Evolutionary conservation across 208 protist species (phyloP).

Genomic region (Acanthamoeba lugdunensis): DNA sequence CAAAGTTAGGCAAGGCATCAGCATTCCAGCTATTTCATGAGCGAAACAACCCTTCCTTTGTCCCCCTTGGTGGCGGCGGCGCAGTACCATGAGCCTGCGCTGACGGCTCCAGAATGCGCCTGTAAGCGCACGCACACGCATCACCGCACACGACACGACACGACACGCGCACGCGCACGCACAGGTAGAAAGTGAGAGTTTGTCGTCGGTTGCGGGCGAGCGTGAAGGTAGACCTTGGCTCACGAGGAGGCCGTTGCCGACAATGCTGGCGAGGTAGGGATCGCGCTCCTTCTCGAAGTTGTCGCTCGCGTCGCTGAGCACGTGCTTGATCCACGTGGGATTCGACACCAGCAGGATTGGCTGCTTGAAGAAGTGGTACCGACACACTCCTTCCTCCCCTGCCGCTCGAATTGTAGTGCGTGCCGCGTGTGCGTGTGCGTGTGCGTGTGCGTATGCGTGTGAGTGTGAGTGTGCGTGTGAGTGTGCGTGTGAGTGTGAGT

Average conservation of each 20-base stretch:
- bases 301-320: conserved; percentile 43
- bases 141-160: background rate
- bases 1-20: no score
- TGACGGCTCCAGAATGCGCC: conserved; percentile 50
- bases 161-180: background rate
- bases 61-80: background rate
- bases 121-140: background rate
- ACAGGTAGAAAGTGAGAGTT: background rate
- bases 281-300: conserved; percentile 68
- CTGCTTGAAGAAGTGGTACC: conserved; percentile 57
- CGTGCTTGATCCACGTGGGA: conserved; percentile 39
- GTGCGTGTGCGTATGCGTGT: background rate
- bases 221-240: conserved; percentile 14
- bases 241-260: conserved; percentile 64
- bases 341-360: conserved; percentile 55
- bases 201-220: background rate
- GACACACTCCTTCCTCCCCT: conserved; percentile 35
- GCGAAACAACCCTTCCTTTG: background rate
- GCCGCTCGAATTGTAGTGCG: no score
- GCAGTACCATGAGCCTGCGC: conserved; percentile 55
- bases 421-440: background rate
- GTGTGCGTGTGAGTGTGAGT: no score
- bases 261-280: conserved; percentile 43
- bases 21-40: no score
- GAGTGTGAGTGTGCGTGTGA: background rate